Conservation (phyloP, 768 basidiomycete species). For the Rickenella mellea region DNA sequence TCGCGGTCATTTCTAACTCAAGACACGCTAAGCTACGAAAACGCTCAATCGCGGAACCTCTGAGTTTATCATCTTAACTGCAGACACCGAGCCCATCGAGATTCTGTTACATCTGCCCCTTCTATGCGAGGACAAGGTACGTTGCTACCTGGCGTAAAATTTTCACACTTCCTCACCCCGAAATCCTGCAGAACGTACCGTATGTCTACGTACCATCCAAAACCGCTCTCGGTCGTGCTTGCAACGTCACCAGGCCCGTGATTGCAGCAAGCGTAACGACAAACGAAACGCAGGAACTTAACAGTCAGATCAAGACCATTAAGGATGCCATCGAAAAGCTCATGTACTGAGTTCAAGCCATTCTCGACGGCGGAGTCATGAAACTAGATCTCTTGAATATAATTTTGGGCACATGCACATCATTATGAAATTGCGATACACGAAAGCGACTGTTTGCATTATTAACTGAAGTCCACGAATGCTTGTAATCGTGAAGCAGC, state of each 20-base stretch:
- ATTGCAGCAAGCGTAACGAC: slow-evolving; percentile 96
- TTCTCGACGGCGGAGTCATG: too few relatives aligned
- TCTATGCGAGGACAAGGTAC: slow-evolving; percentile 95
- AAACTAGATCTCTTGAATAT: too few relatives aligned
- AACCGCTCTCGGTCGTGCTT: slow-evolving; percentile 91
- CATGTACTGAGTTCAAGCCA: too few relatives aligned
- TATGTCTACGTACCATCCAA: slow-evolving; percentile 95
- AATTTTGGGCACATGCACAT: too few relatives aligned
- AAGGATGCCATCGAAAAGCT: slow-evolving; percentile 77
- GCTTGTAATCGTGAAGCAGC: slow-evolving; percentile 59
- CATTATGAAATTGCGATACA: too few relatives aligned
- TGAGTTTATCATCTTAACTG: slow-evolving; percentile 94
- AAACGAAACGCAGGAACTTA: slow-evolving; percentile 85
- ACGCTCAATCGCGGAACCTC: slow-evolving; percentile 96
- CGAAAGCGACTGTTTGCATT: too few relatives aligned
- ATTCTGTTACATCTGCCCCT: slow-evolving; percentile 95
- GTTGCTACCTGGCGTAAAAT: slow-evolving; percentile 6
- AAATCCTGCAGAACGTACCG: slow-evolving; percentile 78
- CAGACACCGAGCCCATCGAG: slow-evolving; percentile 95
- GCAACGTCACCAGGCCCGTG: slow-evolving; percentile 90
- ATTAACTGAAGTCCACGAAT: slow-evolving; percentile 60
- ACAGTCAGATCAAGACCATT: slow-evolving; percentile 79
- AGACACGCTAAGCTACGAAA: slow-evolving; percentile 72
- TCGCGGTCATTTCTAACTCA: slow-evolving; percentile 1
- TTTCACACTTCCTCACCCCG: not conserved